A percentile compares a stretch with the other conserved stretches of the same genome.
phyloP scores from a whole-genome alignment of 2,329 filamentous ascomycete genomes.

The Colletotrichum costaricense region DNA sequence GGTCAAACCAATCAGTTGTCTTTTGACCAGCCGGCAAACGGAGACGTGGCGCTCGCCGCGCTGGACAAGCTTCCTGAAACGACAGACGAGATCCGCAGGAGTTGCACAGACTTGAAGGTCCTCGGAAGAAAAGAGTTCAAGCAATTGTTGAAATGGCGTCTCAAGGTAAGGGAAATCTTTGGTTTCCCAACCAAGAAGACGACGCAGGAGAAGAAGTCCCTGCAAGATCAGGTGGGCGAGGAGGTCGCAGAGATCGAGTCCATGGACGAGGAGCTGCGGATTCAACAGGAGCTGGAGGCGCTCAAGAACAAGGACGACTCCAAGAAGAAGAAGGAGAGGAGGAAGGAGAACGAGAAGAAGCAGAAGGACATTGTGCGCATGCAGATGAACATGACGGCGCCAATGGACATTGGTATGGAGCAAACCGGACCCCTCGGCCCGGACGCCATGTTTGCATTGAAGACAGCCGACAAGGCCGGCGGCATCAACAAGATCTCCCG shows the following conservation, averaged over 20 bases:
- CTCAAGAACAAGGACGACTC: conserved; percentile 83
- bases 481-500: conserved; percentile 76
- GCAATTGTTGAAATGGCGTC: conserved; percentile 85
- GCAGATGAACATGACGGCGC: conserved; percentile 97
- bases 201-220: conserved; percentile 40
- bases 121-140: conserved; percentile 96
- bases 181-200: conserved; percentile 83
- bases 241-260: conserved; percentile 86
- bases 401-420: conserved; percentile 95
- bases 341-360: conserved; percentile 92
- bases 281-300: conserved; percentile 87
- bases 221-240: conserved; percentile 60
- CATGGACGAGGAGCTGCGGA: conserved; percentile 94
- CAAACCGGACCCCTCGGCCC: conserved; percentile 82
- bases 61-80: conserved; percentile 89
- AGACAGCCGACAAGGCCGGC: conserved; percentile 80
- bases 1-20: conserved; percentile 86
- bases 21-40: conserved; percentile 83
- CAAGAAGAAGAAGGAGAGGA: conserved; percentile 84
- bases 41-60: conserved; percentile 87
- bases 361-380: conserved; percentile 94
- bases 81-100: conserved; percentile 81
- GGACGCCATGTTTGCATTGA: conserved; percentile 88
- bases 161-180: conserved; percentile 91
- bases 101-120: conserved; percentile 87